Evolutionary conservation across 495 filamentous ascomycete genomes (phyloP).

Genomic region (Oidiodendron maius): DNA sequence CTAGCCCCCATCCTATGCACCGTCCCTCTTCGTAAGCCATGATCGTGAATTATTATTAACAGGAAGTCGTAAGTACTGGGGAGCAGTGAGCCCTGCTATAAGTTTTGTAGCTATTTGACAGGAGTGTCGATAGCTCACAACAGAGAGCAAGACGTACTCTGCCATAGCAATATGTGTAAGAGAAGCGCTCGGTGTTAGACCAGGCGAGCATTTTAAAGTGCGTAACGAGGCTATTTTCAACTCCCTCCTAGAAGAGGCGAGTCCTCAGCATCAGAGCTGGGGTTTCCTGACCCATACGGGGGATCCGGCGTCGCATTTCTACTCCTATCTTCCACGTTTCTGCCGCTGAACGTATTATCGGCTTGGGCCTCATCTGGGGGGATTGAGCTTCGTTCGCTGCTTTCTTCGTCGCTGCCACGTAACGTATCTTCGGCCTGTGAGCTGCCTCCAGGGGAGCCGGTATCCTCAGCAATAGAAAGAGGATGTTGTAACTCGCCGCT

Average conservation of each 20-base stretch:
- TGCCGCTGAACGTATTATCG: too few relatives aligned
- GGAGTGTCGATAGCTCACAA: background rate
- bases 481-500: too few relatives aligned
- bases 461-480: constrained; percentile 4
- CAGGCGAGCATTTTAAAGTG: too few relatives aligned
- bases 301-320: too few relatives aligned
- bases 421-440: background rate
- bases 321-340: too few relatives aligned
- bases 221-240: too few relatives aligned
- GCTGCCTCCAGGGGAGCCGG: background rate
- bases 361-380: too few relatives aligned
- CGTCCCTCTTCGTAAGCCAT: constrained; percentile 19
- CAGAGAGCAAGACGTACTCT: background rate
- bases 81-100: background rate
- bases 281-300: background rate
- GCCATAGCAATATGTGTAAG: background rate
- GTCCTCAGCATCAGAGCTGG: background rate
- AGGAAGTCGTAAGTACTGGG: background rate
- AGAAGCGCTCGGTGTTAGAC: too few relatives aligned
- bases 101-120: background rate
- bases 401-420: background rate
- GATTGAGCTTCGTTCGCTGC: background rate
- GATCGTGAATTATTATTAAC: constrained; percentile 14
- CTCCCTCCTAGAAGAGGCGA: too few relatives aligned
- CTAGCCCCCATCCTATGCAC: constrained; percentile 21